A percentile compares a stretch with the other conserved stretches of the same genome.
Evolutionary conservation across 345 rosid genomes (phyloP).

Genomic region (Psidium friedrichsthalianum): DNA sequence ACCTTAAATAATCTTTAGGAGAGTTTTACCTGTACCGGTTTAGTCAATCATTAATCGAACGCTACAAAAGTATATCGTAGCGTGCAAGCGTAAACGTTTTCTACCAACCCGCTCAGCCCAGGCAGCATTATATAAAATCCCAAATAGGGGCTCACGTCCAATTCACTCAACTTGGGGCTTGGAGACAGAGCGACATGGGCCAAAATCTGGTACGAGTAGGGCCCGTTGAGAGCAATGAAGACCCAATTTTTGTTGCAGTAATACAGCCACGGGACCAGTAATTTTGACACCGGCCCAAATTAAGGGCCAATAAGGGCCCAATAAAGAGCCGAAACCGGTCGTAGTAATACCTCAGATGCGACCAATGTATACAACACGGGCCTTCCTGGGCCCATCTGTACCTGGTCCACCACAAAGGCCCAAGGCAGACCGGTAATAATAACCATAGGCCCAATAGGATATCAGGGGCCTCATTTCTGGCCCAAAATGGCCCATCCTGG

Average conservation of each 20-base stretch:
- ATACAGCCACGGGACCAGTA: not conserved
- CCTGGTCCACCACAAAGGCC: not conserved
- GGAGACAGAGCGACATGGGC: not conserved
- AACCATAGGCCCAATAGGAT: not conserved
- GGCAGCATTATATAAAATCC: not conserved
- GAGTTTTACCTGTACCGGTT: not conserved
- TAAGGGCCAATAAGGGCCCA: not conserved
- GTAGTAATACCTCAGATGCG: no score
- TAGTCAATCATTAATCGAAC: not conserved
- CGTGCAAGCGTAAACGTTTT: not conserved
- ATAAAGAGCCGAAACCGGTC: not conserved
- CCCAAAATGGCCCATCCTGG: not conserved
- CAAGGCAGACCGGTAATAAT: not conserved
- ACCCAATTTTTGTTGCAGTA: not conserved
- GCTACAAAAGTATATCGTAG: not conserved
- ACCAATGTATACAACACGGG: not conserved
- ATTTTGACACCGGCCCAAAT: not conserved
- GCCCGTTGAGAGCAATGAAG: not conserved
- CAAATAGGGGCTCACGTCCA: not conserved
- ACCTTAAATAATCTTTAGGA: not conserved
- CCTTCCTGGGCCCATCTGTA: not conserved
- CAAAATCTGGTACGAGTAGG: not conserved
- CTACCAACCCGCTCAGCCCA: not conserved
- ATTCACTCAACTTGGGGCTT: not conserved
- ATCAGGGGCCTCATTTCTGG: not conserved